A percentile compares a stretch with the other conserved stretches of the same genome.
phyloP scores from a whole-genome alignment of 2,329 filamentous ascomycete species.

The Juglanconis juglandina region DNA sequence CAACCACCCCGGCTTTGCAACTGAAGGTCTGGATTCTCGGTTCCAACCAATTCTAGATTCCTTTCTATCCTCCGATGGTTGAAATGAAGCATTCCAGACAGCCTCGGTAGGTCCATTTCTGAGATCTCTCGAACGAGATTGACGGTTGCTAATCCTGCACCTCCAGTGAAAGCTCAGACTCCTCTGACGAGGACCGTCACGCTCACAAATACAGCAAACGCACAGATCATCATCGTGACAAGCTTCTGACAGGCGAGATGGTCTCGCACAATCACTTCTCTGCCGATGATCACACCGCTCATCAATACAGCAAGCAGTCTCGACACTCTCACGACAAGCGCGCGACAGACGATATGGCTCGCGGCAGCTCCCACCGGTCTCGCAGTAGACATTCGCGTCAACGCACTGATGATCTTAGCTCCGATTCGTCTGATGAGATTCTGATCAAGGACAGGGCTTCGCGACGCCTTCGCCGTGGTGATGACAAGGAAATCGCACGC shows the following conservation, averaged over 20 bases:
- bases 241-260: background rate
- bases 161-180: slow-evolving; percentile 2
- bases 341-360: background rate
- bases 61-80: background rate
- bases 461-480: background rate
- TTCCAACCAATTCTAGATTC: background rate
- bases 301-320: background rate
- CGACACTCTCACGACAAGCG: background rate
- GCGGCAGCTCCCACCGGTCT: background rate
- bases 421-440: slow-evolving; percentile 9
- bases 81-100: slow-evolving; percentile 5
- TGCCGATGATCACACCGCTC: background rate
- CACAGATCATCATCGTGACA: background rate
- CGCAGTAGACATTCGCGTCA: background rate
- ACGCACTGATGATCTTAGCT: background rate
- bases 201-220: slow-evolving; percentile 9
- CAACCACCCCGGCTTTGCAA: background rate
- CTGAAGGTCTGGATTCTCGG: too few relatives aligned
- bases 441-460: background rate
- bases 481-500: slow-evolving; percentile 1
- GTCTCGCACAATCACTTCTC: background rate
- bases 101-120: background rate
- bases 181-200: slow-evolving; percentile 6
- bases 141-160: background rate
- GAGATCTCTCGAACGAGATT: too few relatives aligned